Conservation (phyloP, 768 basidiomycete species). For the Rhodotorula taiwanensis region DNA sequence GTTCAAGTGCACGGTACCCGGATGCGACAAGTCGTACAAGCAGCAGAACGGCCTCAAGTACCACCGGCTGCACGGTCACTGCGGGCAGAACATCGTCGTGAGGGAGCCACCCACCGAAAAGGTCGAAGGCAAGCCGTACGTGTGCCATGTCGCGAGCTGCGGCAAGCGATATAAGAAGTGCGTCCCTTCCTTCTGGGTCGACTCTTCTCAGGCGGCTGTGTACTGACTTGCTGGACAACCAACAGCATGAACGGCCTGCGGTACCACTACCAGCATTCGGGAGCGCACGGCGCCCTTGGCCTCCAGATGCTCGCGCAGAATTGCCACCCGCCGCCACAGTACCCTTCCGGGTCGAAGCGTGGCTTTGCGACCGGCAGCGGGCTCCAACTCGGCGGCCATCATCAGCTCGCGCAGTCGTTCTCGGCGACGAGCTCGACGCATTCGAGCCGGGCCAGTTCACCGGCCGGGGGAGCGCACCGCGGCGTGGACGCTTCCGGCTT, state of each 20-base stretch:
- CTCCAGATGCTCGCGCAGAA: slow-evolving; percentile 57
- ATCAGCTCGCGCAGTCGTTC: slow-evolving; percentile 25
- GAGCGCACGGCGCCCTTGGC: slow-evolving; percentile 87
- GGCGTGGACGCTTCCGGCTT: neutral
- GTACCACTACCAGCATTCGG: slow-evolving; percentile 95
- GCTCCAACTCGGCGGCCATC: neutral
- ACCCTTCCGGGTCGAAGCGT: slow-evolving; percentile 36
- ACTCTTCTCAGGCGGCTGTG: neutral
- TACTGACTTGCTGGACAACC: neutral
- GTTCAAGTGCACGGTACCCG: slow-evolving; percentile 52
- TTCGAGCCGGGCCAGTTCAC: slow-evolving; percentile 8
- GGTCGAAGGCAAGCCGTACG: slow-evolving; percentile 36
- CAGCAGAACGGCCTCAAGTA: slow-evolving; percentile 45
- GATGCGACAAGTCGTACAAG: slow-evolving; percentile 45
- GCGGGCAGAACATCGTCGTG: slow-evolving; percentile 32
- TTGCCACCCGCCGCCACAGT: slow-evolving; percentile 37
- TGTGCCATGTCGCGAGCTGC: slow-evolving; percentile 36
- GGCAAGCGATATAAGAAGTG: slow-evolving; percentile 66
- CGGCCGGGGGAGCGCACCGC: neutral
- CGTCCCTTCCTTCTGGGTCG: slow-evolving; percentile 3
- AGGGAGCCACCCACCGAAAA: slow-evolving; percentile 16
- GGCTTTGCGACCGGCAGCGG: neutral
- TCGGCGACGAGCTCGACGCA: neutral
- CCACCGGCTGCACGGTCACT: slow-evolving; percentile 42
- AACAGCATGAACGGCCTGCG: slow-evolving; percentile 77